These are phyloP conservation scores for Neurospora sp. DNA, from an alignment of 2,329 filamentous ascomycete species.

Conservation along the genomic window DNA sequence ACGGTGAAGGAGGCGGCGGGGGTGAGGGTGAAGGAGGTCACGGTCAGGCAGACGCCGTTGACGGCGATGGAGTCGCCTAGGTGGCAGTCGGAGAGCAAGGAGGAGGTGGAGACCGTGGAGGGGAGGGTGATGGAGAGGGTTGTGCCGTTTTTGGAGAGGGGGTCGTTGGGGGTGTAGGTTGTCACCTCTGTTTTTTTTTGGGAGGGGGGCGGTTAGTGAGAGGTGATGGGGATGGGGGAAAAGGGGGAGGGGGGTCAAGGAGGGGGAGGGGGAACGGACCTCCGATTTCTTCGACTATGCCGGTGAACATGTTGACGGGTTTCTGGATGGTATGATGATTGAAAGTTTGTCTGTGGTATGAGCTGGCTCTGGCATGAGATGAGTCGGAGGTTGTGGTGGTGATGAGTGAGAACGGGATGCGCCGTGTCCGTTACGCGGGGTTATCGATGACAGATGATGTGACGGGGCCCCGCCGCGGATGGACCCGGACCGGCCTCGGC, in stretches of 20 bases:
- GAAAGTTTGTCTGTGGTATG: not conserved
- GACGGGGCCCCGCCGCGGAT: not conserved
- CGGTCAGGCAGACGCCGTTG: slow-evolving; percentile 92
- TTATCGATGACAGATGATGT: not conserved
- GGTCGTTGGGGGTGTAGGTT: slow-evolving; percentile 67
- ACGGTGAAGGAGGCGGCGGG: slow-evolving; percentile 61
- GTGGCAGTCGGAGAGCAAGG: slow-evolving; percentile 74
- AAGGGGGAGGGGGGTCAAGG: not conserved
- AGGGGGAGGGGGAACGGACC: slow-evolving; percentile 45
- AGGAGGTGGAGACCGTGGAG: slow-evolving; percentile 30
- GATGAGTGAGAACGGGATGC: not conserved
- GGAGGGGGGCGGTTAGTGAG: slow-evolving; percentile 12
- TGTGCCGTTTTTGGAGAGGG: slow-evolving; percentile 64
- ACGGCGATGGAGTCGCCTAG: slow-evolving; percentile 90
- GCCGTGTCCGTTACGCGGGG: not conserved
- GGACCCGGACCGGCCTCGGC: not conserved
- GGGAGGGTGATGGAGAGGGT: slow-evolving; percentile 75
- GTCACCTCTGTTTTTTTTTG: slow-evolving; percentile 56
- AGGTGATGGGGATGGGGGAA: slow-evolving; percentile 8
- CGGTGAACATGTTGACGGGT: slow-evolving; percentile 70
- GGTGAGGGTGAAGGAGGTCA: slow-evolving; percentile 46
- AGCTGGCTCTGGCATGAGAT: not conserved
- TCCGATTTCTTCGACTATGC: slow-evolving; percentile 85
- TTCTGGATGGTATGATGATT: not conserved
- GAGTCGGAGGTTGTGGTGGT: not conserved